phyloP scores from a whole-genome alignment of 768 basidiomycete species.

The Suillus bovinus region DNA sequence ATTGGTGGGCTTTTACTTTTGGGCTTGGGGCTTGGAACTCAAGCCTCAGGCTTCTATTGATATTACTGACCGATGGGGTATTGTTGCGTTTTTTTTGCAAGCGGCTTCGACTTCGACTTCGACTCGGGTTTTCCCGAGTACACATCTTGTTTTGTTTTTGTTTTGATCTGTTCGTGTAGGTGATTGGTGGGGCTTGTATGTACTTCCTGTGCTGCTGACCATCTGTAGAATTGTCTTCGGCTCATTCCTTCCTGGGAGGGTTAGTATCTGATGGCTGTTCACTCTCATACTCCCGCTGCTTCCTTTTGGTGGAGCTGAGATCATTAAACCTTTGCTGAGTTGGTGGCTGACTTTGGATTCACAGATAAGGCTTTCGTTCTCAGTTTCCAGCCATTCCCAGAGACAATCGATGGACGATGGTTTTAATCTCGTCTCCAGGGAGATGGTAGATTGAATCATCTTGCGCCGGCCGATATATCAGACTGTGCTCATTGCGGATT shows the following conservation, averaged over 20 bases:
- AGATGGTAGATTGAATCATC: neutral
- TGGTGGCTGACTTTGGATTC: neutral
- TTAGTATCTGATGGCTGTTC: neutral
- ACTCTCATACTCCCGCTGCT: neutral
- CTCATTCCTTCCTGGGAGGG: neutral
- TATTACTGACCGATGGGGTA: neutral
- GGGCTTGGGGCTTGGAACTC: neutral
- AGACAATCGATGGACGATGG: neutral
- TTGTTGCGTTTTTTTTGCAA: neutral
- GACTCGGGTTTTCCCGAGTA: neutral
- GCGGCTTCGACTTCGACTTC: neutral
- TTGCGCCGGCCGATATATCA: neutral
- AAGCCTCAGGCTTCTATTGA: neutral
- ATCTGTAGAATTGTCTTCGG: neutral
- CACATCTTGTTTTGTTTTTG: neutral
- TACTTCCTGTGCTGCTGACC: neutral
- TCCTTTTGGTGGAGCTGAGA: neutral
- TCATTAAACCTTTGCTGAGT: neutral
- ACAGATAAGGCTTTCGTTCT: neutral
- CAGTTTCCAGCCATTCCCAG: neutral
- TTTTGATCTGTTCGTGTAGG: neutral
- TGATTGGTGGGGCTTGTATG: neutral
- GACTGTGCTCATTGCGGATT: too few species aligned
- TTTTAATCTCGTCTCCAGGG: neutral
- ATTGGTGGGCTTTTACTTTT: neutral